These are phyloP conservation scores for Halophytophthora batemanensis DNA, from an alignment of 352 stramenopile genomes.

Conservation along the genomic window DNA sequence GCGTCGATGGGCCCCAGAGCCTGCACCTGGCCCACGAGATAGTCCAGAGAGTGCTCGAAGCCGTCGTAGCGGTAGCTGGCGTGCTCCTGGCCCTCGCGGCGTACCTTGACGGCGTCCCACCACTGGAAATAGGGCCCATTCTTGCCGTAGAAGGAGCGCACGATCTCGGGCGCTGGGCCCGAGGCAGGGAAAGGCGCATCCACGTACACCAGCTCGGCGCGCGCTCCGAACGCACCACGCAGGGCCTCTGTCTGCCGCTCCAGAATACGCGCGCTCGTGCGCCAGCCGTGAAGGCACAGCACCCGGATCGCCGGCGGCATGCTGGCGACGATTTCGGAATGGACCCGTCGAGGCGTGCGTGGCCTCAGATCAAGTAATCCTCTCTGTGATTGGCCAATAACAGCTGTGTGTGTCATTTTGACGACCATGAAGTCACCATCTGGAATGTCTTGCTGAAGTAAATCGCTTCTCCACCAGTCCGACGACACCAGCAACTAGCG, in stretches of 20 bases:
- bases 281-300: constrained; percentile 78
- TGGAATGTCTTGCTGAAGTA: too few species aligned
- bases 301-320: constrained; percentile 51
- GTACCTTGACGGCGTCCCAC: constrained; percentile 62
- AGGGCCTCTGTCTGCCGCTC: constrained; percentile 55
- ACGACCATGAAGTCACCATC: too few species aligned
- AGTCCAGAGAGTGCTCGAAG: constrained; percentile 61
- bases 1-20: constrained; percentile 52
- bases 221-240: constrained; percentile 43
- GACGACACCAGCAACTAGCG: too few species aligned
- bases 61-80: constrained; percentile 54
- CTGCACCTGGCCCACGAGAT: constrained; percentile 44
- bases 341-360: not conserved
- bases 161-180: constrained; percentile 52
- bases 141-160: constrained; percentile 55
- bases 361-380: not conserved
- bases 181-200: constrained; percentile 59
- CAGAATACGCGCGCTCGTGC: constrained; percentile 68
- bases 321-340: constrained; percentile 8
- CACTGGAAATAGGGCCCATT: constrained; percentile 72
- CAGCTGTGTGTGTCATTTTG: too few species aligned
- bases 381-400: not conserved
- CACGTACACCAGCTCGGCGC: constrained; percentile 63
- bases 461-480: too few species aligned
- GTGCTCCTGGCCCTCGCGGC: constrained; percentile 9